A percentile compares a stretch with the other conserved stretches of the same genome.
These are phyloP conservation scores for Syzygium grande DNA, from an alignment of 345 rosid species.

Conservation along the genomic window DNA sequence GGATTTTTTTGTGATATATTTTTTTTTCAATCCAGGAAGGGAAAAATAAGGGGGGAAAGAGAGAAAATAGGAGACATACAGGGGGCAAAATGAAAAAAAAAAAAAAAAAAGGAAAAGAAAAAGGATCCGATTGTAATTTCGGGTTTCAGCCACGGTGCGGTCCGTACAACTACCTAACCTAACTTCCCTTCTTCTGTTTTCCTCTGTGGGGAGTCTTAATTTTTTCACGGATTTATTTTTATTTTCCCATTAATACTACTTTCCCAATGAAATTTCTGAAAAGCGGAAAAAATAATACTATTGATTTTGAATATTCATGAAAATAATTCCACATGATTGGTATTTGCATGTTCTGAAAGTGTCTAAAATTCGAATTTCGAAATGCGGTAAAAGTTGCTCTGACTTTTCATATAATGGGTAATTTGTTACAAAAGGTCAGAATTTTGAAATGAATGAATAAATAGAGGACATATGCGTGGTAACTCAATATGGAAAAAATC, in stretches of 20 bases:
- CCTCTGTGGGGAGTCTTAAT: background rate
- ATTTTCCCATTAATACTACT: background rate
- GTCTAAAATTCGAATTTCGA: no score
- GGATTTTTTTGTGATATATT: background rate
- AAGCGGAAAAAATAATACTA: background rate
- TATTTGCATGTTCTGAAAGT: background rate
- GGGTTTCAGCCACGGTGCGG: background rate
- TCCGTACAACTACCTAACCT: background rate
- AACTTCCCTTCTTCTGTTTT: background rate
- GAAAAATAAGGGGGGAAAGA: background rate
- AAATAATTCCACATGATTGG: background rate
- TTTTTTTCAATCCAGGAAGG: background rate
- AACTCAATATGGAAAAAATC: no score
- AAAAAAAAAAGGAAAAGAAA: background rate
- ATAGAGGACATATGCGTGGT: no score
- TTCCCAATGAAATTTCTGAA: background rate
- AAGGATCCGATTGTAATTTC: background rate
- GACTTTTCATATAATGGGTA: no score
- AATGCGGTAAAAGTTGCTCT: rapidly evolving
- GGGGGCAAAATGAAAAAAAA: background rate
- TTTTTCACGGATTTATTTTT: background rate
- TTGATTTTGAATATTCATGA: background rate
- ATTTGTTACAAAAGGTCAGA: no score
- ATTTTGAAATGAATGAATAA: no score
- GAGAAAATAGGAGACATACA: rapidly evolving